These are phyloP conservation scores for Globomyces pollinis-pini DNA, from an alignment of 192 early-diverging fungal genomes.

Conservation along the genomic window DNA sequence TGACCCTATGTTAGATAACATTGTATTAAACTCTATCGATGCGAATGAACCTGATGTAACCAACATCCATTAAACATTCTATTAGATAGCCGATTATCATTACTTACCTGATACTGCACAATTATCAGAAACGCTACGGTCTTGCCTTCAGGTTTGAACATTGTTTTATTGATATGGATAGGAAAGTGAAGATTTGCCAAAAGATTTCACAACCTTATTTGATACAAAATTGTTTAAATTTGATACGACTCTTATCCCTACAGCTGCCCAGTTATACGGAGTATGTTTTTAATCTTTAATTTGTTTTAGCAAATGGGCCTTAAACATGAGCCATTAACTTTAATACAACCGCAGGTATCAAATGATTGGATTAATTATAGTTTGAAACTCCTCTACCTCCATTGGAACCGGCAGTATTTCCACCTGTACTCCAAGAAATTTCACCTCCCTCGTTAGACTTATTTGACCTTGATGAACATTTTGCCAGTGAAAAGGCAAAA, in stretches of 20 bases:
- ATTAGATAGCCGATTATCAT: conserved; percentile 53
- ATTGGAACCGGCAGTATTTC: conserved; percentile 52
- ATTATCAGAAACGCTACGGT: conserved; percentile 39
- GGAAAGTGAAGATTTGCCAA: conserved; percentile 59
- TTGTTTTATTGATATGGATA: conserved; percentile 19
- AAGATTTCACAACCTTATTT: conserved; percentile 56
- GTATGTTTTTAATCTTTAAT: conserved; percentile 18
- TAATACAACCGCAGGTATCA: conserved; percentile 55
- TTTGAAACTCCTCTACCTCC: conserved; percentile 62
- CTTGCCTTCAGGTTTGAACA: conserved; percentile 56
- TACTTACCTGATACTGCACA: conserved; percentile 46
- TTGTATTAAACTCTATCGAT: conserved; percentile 52
- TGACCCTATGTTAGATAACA: conserved; percentile 28
- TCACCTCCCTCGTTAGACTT: conserved; percentile 53
- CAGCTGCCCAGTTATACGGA: conserved; percentile 40
- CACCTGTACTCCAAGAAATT: conserved; percentile 44
- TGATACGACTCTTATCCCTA: conserved; percentile 44
- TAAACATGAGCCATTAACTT: conserved; percentile 48
- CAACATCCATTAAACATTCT: background rate
- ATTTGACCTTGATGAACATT: conserved; percentile 59
- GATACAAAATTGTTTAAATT: conserved; percentile 48
- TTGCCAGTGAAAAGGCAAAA: conserved; percentile 41
- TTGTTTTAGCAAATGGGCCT: conserved; percentile 33
- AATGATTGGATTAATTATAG: conserved; percentile 12
- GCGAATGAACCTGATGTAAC: conserved; percentile 58